Percentiles rank a stretch among this genome's conserved stretches.
Evolutionary conservation across 2,329 filamentous ascomycete genomes (phyloP).

Genomic region (Cytospora leucostoma): DNA sequence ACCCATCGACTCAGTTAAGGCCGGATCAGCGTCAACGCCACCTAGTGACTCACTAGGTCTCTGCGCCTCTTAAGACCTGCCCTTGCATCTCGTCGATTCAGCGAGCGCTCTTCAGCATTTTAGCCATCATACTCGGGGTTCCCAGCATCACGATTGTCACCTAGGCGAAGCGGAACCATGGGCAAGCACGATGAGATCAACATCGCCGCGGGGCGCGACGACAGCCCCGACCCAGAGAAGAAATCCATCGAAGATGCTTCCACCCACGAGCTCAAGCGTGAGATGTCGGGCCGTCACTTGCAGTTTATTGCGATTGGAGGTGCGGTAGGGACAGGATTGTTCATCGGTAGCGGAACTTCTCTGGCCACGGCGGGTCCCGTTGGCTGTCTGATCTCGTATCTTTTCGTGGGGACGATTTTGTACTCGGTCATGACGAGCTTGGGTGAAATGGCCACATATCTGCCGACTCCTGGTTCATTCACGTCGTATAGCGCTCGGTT

Average conservation of each 20-base stretch:
- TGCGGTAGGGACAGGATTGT: constrained; percentile 72
- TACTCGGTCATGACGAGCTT: constrained; percentile 73
- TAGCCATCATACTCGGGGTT: not conserved
- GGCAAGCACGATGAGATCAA: constrained; percentile 19
- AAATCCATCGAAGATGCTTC: constrained; percentile 22
- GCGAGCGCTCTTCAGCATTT: not conserved
- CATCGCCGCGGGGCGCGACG: constrained; percentile 18
- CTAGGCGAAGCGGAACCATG: constrained; percentile 5
- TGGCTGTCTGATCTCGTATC: constrained; percentile 66
- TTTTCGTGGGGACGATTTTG: constrained; percentile 70
- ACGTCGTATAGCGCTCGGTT: constrained; percentile 76
- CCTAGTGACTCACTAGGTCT: not conserved
- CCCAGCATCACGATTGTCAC: not conserved
- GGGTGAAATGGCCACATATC: constrained; percentile 74
- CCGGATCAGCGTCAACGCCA: not conserved
- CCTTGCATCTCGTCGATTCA: too few relatives aligned
- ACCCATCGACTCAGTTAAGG: not conserved
- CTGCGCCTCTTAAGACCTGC: too few relatives aligned
- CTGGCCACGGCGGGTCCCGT: constrained; percentile 65
- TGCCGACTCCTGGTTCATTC: constrained; percentile 78
- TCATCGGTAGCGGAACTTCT: constrained; percentile 66
- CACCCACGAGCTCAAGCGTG: constrained; percentile 26
- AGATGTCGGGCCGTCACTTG: constrained; percentile 41
- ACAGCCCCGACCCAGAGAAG: constrained; percentile 26
- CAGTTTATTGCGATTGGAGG: constrained; percentile 58